phyloP scores from a whole-genome alignment of 306 rosid genomes.

The Medicago ruthenica region DNA sequence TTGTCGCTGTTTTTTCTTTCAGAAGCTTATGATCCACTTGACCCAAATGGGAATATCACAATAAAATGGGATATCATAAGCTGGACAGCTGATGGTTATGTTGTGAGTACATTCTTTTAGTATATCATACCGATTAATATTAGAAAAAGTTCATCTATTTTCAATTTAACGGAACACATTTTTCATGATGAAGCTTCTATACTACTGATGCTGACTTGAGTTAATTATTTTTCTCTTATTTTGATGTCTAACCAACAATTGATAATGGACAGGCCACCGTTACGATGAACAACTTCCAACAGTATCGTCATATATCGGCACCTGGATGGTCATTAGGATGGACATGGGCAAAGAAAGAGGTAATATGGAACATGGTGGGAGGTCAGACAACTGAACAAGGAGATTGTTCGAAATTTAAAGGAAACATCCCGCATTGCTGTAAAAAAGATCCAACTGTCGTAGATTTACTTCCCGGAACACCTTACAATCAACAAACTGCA shows the following conservation, averaged over 20 bases:
- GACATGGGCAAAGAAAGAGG: conserved; percentile 91
- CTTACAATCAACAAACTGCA: conserved; percentile 78
- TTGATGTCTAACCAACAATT: conserved; percentile 38
- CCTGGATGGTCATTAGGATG: conserved; percentile 90
- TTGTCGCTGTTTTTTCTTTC: conserved; percentile 41
- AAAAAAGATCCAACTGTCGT: conserved; percentile 69
- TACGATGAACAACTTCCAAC: conserved; percentile 80
- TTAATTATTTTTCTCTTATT: conserved; percentile 15
- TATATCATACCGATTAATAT: not conserved
- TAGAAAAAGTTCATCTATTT: not conserved
- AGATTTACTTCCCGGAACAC: conserved; percentile 83
- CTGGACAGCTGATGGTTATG: conserved; percentile 86
- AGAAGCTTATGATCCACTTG: conserved; percentile 92
- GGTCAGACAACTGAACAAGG: conserved; percentile 89
- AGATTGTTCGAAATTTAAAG: conserved; percentile 79
- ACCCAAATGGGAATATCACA: conserved; percentile 82
- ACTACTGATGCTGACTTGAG: too few species aligned
- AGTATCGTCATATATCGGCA: conserved; percentile 73
- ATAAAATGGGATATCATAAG: conserved; percentile 80
- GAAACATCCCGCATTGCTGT: conserved; percentile 73
- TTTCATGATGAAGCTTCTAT: too few species aligned
- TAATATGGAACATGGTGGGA: conserved; percentile 83
- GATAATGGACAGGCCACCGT: conserved; percentile 66
- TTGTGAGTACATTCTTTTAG: conserved; percentile 57
- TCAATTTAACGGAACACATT: too few species aligned